Evolutionary conservation across 2,329 filamentous ascomycete species (phyloP), one percentile per base, ranked within the genome.

Genomic region (Harringtonia lauricola): DNA sequence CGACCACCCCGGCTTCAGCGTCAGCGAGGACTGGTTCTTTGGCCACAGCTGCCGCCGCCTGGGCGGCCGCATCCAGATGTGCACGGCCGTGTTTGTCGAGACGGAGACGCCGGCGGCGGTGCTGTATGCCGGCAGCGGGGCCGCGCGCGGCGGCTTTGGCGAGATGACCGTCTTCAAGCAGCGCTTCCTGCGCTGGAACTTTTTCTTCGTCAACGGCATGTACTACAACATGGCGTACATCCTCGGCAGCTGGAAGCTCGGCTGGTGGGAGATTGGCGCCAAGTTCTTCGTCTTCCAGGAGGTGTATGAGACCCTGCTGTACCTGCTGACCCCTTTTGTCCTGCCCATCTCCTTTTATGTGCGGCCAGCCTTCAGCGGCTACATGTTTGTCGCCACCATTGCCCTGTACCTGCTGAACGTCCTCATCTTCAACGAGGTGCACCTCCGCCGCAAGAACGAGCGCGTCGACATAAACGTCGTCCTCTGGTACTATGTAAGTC

Each of bases 11-110:
- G 43, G 43, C 31, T 44, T 44, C 43, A 40, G 36, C 33, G 43
- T 44, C 12, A 36, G 30, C n/a, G 43, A 44, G 43, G 43, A 44
- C 37, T 44, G 43, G 43, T 44, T 44, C 38, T 44, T 44, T 36
- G 43, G 43, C 18, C 43, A 44, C 38, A 44, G 43, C 43, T 44
- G 43, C 28, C 43, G 43, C 4, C 43, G 43, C 9, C 43, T 44
- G 21, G 43, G 43, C 26, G 43, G 43, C 24, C 43, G 43, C 37
- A 44, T 44, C 43, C 30, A 24, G 22, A 44, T 44, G 43, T 44
- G 43, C 37, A 44, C 43, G 6, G 31, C 43, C 43, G 43, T 44
- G 24, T 44, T 44, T 17, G 43, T 44, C 37, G 36, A 44, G 37
- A 44, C 43, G 4, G 43, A 44, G 33, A 44, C 43, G 4, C 43